Conservation (phyloP, 768 basidiomycete species). For the Hygrophorus russula region DNA sequence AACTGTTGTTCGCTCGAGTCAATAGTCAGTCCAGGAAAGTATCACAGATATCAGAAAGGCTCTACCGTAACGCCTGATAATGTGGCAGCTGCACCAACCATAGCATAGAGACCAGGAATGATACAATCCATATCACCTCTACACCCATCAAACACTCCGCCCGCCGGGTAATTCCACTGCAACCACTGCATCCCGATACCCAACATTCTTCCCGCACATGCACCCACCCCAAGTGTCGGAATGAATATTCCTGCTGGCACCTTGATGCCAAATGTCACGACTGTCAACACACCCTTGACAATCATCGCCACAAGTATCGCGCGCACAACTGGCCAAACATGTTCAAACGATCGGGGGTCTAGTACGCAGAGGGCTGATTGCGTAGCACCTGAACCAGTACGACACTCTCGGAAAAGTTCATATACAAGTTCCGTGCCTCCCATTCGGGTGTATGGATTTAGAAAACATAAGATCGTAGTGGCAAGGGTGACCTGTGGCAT, state of each 20-base stretch:
- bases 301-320: conserved; percentile 69
- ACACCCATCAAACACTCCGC: conserved; percentile 56
- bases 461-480: conserved; percentile 71
- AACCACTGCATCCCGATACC: conserved; percentile 75
- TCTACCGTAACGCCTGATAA: conserved; percentile 91
- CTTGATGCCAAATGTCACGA: conserved; percentile 90
- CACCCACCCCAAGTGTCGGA: conserved; percentile 89
- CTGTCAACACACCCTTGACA: conserved; percentile 69
- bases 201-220: conserved; percentile 81
- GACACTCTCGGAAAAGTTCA: conserved; percentile 84
- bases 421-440: conserved; percentile 93
- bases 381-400: conserved; percentile 37
- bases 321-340: conserved; percentile 51
- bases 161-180: conserved; percentile 50
- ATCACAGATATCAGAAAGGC: background rate
- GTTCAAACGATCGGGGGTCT: conserved; percentile 40
- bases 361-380: conserved; percentile 64
- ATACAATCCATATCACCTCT: conserved; percentile 60
- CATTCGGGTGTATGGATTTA: conserved; percentile 88
- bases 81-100: conserved; percentile 92
- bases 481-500: conserved; percentile 55
- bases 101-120: conserved; percentile 85
- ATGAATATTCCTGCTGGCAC: conserved; percentile 94
- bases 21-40: conserved; percentile 1
- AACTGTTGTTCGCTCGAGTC: conserved; percentile 66